A percentile compares a stretch with the other conserved stretches of the same genome.
Conservation (phyloP, 2,329 filamentous ascomycete species). For the Lizonia empirigonia region DNA sequence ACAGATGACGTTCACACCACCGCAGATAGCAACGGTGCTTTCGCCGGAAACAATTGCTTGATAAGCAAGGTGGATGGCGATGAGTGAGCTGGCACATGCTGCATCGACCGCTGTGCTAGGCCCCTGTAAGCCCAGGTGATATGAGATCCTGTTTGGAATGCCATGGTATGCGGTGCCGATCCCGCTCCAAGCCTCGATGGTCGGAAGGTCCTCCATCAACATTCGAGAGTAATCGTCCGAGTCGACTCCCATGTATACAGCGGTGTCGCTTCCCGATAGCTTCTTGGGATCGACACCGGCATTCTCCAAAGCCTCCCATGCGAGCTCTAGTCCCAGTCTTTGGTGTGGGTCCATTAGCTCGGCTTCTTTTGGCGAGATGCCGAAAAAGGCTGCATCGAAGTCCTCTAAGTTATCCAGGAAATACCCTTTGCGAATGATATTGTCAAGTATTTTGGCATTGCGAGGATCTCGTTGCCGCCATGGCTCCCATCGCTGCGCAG, state of each 20-base stretch:
- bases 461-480: conserved; percentile 34
- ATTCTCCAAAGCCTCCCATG: conserved; percentile 38
- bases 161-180: conserved; percentile 50
- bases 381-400: conserved; percentile 40
- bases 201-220: conserved; percentile 44
- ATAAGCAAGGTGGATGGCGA: conserved; percentile 41
- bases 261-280: conserved; percentile 30
- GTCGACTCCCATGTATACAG: conserved; percentile 33
- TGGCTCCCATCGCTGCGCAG: conserved; percentile 41
- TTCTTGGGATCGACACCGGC: conserved; percentile 28
- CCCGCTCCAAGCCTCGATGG: conserved; percentile 49
- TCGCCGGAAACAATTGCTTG: conserved; percentile 40
- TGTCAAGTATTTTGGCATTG: conserved; percentile 32
- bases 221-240: conserved; percentile 29
- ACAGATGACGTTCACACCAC: conserved; percentile 43
- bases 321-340: conserved; percentile 29
- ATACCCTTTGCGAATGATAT: conserved; percentile 38
- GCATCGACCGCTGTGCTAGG: conserved; percentile 52
- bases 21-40: conserved; percentile 22
- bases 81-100: conserved; percentile 44
- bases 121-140: conserved; percentile 41
- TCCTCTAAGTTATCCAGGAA: conserved; percentile 36
- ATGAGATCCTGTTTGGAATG: conserved; percentile 47
- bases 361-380: conserved; percentile 39
- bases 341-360: conserved; percentile 37